Conservation (phyloP, 139 green algal species). For the Picochlorum sp. region DNA sequence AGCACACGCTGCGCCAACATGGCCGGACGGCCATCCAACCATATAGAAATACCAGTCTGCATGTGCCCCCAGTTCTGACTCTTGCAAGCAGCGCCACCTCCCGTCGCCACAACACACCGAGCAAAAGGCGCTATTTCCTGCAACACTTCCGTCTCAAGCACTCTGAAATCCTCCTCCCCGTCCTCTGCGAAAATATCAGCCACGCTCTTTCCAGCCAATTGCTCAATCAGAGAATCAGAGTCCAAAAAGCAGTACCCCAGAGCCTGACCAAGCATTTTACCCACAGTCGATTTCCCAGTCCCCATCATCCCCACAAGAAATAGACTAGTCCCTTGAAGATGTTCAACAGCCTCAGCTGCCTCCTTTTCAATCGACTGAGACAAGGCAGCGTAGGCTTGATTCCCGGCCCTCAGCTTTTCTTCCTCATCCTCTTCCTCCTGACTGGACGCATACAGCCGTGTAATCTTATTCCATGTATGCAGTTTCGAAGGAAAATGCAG, state of each 20-base stretch:
- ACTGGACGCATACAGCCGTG: neutral
- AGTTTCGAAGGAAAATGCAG: neutral
- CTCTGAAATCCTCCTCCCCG: constrained; percentile 75
- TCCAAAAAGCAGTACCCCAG: constrained; percentile 79
- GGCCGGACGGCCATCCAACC: constrained; percentile 60
- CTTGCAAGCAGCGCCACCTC: constrained; percentile 61
- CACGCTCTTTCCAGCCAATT: constrained; percentile 45
- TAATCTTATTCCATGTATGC: neutral
- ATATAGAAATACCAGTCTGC: constrained; percentile 71
- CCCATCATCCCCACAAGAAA: constrained; percentile 92
- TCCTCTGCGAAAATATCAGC: constrained; percentile 71
- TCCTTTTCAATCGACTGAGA: neutral
- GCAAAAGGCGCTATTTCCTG: constrained; percentile 66
- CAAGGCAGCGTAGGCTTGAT: neutral
- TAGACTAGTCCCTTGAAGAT: constrained; percentile 64
- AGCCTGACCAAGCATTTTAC: constrained; percentile 34
- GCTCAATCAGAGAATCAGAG: constrained; percentile 69
- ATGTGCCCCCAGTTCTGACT: constrained; percentile 84
- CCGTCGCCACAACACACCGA: constrained; percentile 71
- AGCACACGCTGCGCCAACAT: constrained; percentile 58
- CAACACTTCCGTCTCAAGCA: constrained; percentile 64
- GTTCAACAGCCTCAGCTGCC: constrained; percentile 15
- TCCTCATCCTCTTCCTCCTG: neutral
- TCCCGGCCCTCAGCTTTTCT: neutral
- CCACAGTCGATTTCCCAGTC: constrained; percentile 58